phyloP scores from a whole-genome alignment of 108 stramenopile species.

The Poteriospumella lacustris region DNA sequence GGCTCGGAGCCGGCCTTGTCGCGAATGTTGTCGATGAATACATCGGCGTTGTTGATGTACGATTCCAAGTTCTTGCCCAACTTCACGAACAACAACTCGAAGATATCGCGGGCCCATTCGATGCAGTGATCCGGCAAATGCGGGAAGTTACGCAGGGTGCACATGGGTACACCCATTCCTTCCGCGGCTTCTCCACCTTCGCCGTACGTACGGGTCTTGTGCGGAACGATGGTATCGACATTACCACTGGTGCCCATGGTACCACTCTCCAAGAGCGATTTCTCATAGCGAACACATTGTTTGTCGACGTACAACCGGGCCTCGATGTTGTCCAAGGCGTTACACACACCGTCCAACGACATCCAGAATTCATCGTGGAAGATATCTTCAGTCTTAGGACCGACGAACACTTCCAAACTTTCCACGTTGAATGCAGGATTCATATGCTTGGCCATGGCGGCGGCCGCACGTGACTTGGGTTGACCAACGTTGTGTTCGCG shows the following conservation, averaged over 20 bases:
- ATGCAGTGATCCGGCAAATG: constrained; percentile 76
- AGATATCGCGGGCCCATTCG: constrained; percentile 69
- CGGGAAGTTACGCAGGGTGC: constrained; percentile 75
- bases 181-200: constrained; percentile 74
- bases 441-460: constrained; percentile 65
- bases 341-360: constrained; percentile 66
- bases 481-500: constrained; percentile 74
- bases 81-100: constrained; percentile 53
- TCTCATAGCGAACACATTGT: constrained; percentile 72
- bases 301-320: constrained; percentile 65
- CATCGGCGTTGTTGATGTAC: constrained; percentile 43
- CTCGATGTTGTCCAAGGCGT: constrained; percentile 81
- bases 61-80: constrained; percentile 43
- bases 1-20: constrained; percentile 22
- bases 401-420: constrained; percentile 66
- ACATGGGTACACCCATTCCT: constrained; percentile 76
- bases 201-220: constrained; percentile 67
- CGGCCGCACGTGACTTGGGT: constrained; percentile 67
- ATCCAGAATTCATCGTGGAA: constrained; percentile 77
- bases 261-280: constrained; percentile 73
- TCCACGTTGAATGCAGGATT: constrained; percentile 64
- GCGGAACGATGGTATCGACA: constrained; percentile 65
- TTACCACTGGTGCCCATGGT: constrained; percentile 73
- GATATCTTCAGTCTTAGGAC: constrained; percentile 64
- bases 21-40: constrained; percentile 17